A percentile compares a stretch with the other conserved stretches of the same genome.
Evolutionary conservation across 2,329 filamentous ascomycete genomes (phyloP).

Genomic region (Aspergillus sergii): DNA sequence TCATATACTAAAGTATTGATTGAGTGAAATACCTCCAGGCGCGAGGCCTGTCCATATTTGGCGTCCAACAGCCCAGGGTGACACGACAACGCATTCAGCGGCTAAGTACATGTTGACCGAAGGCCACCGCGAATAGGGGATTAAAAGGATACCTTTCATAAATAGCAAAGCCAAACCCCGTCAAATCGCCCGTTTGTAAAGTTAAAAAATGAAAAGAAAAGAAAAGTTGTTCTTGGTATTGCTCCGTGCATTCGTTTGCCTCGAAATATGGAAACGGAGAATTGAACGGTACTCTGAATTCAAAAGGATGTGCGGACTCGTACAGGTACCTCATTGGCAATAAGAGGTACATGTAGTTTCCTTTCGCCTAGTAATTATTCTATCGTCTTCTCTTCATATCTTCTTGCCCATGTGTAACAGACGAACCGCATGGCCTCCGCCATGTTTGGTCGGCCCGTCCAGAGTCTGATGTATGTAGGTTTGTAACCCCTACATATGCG

Average conservation of each 20-base stretch:
- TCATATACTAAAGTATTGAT: slow-evolving; percentile 5
- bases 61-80: slow-evolving; percentile 14
- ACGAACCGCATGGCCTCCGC: slow-evolving; percentile 19
- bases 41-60: slow-evolving; percentile 1
- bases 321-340: neutral
- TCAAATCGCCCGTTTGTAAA: neutral
- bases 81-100: slow-evolving; percentile 28
- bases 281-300: neutral
- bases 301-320: neutral
- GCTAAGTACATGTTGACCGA: slow-evolving; percentile 24
- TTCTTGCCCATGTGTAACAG: slow-evolving; percentile 16
- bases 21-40: neutral
- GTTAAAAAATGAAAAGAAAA: slow-evolving; percentile 1
- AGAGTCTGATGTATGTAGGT: slow-evolving; percentile 17
- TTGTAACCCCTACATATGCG: slow-evolving; percentile 19
- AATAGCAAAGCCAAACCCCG: neutral
- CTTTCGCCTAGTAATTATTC: neutral
- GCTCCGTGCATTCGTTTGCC: neutral
- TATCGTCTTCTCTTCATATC: neutral
- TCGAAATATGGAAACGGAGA: neutral
- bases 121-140: slow-evolving; percentile 22
- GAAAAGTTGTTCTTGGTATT: neutral
- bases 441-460: slow-evolving; percentile 18
- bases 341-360: neutral
- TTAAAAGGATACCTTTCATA: slow-evolving; percentile 17